Evolutionary conservation across 768 basidiomycete genomes (phyloP).

Genomic region (Erythrobasidium yunnanense): DNA sequence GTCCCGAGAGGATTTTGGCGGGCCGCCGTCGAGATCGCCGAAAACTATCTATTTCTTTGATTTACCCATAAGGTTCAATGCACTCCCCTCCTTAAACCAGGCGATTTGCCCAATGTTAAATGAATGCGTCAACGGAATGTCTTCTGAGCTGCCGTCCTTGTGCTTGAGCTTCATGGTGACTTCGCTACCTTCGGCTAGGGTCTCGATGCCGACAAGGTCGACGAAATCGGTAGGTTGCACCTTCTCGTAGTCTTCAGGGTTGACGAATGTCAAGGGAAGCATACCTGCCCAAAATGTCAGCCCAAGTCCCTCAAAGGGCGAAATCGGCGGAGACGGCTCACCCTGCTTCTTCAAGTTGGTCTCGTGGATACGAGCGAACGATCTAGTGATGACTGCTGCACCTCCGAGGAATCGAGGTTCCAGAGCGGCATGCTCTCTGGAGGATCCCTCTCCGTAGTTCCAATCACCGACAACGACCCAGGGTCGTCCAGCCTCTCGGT

Average conservation of each 20-base stretch:
- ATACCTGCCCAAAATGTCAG: too few relatives aligned
- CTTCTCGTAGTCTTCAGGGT: conserved; percentile 65
- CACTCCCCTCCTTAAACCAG: conserved; percentile 99
- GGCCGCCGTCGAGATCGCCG: too few relatives aligned
- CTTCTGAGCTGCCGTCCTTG: conserved; percentile 42
- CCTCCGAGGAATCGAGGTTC: conserved; percentile 93
- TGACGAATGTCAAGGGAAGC: conserved; percentile 14
- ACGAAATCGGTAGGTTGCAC: conserved; percentile 75
- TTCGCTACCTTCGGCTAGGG: conserved; percentile 84
- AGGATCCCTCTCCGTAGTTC: conserved; percentile 31
- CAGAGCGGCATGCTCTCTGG: conserved; percentile 56
- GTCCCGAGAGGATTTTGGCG: too few relatives aligned
- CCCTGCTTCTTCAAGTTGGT: conserved; percentile 79
- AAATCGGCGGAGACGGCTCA: too few relatives aligned
- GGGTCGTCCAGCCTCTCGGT: conserved; percentile 78
- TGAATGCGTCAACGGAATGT: conserved; percentile 72
- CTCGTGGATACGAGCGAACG: conserved; percentile 45
- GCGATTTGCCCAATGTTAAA: conserved; percentile 92
- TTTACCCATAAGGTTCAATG: conserved; percentile 69
- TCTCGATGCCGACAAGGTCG: conserved; percentile 75
- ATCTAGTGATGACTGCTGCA: conserved; percentile 86
- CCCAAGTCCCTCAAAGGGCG: too few relatives aligned
- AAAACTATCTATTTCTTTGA: conserved; percentile 37
- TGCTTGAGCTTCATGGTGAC: conserved; percentile 73
- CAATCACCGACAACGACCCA: conserved; percentile 87